Evolutionary conservation across 176 grass and related monocot species (phyloP).

Genomic region (Cenchrus americanus): DNA sequence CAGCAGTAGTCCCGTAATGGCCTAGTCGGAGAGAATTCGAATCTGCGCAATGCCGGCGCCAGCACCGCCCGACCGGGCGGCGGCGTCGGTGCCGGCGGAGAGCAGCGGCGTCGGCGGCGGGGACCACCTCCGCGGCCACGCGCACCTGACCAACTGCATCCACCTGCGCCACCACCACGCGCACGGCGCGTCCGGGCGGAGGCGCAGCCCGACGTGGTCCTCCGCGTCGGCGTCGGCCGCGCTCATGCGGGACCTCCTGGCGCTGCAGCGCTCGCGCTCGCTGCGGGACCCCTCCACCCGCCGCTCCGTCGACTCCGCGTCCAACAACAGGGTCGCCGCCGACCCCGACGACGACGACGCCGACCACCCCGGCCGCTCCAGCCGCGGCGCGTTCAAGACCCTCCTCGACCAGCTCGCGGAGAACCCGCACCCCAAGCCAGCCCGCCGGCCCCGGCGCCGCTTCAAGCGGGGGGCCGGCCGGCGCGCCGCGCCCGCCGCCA

Average conservation of each 20-base stretch:
- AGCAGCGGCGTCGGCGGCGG: constrained; percentile 27
- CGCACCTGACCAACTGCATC: constrained; percentile 84
- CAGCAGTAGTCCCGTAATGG: constrained; percentile 1
- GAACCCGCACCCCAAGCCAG: constrained; percentile 41
- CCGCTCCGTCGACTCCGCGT: constrained; percentile 69
- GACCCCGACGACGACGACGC: constrained; percentile 40
- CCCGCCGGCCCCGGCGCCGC: constrained; percentile 44
- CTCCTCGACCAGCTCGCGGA: constrained; percentile 72
- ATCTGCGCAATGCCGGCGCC: constrained; percentile 50
- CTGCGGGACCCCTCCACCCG: constrained; percentile 84
- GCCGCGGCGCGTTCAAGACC: constrained; percentile 57
- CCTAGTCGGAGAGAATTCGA: constrained; percentile 34
- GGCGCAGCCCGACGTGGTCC: constrained; percentile 46
- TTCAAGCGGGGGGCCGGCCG: constrained; percentile 44
- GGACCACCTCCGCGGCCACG: constrained; percentile 63
- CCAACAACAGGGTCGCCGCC: constrained; percentile 52
- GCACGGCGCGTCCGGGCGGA: constrained; percentile 44
- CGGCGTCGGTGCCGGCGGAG: constrained; percentile 10
- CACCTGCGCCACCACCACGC: constrained; percentile 81
- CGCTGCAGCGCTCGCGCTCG: constrained; percentile 75
- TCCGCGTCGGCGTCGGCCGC: constrained; percentile 47
- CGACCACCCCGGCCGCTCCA: constrained; percentile 5
- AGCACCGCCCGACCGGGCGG: background rate
- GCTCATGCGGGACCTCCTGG: constrained; percentile 81
- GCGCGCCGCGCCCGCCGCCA: constrained; percentile 23